These are phyloP conservation scores for Fusarium kyushuense DNA, from an alignment of 2,329 filamentous ascomycete genomes.

Conservation along the genomic window DNA sequence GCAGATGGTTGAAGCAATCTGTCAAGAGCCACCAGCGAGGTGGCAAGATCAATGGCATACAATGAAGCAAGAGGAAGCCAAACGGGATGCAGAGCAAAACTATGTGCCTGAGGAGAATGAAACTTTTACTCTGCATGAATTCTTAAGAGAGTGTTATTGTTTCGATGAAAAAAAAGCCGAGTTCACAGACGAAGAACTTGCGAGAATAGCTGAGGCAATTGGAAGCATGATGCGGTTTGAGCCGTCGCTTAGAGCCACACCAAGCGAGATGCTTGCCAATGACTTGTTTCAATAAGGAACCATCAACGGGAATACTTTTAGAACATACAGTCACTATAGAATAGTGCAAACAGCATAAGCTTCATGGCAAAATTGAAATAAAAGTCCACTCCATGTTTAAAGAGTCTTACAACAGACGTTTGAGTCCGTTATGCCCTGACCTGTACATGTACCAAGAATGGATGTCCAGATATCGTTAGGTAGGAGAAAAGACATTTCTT, in stretches of 20 bases:
- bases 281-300: too few species aligned
- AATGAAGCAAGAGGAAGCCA: too few species aligned
- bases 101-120: neutral
- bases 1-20: slow-evolving; percentile 34
- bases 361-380: neutral
- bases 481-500: neutral
- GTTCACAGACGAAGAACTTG: slow-evolving; percentile 23
- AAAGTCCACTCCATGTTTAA: neutral
- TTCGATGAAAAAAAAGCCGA: slow-evolving; percentile 17
- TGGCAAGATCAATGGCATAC: too few species aligned
- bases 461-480: neutral
- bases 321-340: too few species aligned
- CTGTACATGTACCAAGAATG: neutral
- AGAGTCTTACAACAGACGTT: neutral
- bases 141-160: slow-evolving; percentile 35
- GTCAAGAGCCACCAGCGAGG: slow-evolving; percentile 26
- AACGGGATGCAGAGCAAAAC: too few species aligned
- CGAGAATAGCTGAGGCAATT: neutral
- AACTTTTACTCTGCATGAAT: slow-evolving; percentile 19
- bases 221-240: slow-evolving; percentile 37
- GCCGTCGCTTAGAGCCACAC: slow-evolving; percentile 26
- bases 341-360: neutral
- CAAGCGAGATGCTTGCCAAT: neutral
- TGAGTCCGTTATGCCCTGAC: neutral
- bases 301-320: too few species aligned